Evolutionary conservation across 1,284 basidiomycete species (phyloP), one percentile per base, ranked within the genome.

Genomic region (Rhodotorula sp.): DNA sequence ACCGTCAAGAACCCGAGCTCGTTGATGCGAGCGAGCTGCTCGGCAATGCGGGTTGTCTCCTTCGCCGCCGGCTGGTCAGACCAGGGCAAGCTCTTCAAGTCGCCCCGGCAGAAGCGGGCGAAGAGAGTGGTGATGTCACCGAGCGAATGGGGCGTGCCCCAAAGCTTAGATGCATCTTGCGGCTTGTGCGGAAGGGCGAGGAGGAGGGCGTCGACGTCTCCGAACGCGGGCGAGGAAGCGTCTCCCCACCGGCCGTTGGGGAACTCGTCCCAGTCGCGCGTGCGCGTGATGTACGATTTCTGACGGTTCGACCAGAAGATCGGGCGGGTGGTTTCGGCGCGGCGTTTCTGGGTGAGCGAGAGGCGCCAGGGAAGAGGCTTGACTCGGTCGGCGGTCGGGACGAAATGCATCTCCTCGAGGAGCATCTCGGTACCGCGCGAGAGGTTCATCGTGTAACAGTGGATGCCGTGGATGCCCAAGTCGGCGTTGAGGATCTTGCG

Each of bases 221-320:
- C 81, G 65, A 78, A 82, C 30, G 81, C 81, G 26, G 81, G 81
- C 55, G 80, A 81, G 37, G 80, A 78, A 46, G 80, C 79, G 72
- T 83, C 79, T 58, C 81, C 80, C 82, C 82, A 80, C 67, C 81
- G 78, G 51, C 81, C 81, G 74, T 82, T 82, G 26, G 81, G 81
- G 75, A 82, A 82, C 72, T 77, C 76, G 64, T 77, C 77, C 76
- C 77, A 76, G 37, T 69, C 76, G 60, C 77, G 74, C 60, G 80
- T 95, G 62, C 94, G 88, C 22, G 91, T 91, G 53, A 95, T 83
- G 80, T 95, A 95, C 6, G 92, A 95, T 78, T 92, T 89, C 56
- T 91, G 86, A 54, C 93, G 86, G 82, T 97, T 95, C 28, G 92
- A 91, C 92, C 91, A 94, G 83, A 94, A 96, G 78, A 97, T 96